Evolutionary conservation across 2,329 filamentous ascomycete species (phyloP).

Genomic region (Aspergillus thermomutatus): DNA sequence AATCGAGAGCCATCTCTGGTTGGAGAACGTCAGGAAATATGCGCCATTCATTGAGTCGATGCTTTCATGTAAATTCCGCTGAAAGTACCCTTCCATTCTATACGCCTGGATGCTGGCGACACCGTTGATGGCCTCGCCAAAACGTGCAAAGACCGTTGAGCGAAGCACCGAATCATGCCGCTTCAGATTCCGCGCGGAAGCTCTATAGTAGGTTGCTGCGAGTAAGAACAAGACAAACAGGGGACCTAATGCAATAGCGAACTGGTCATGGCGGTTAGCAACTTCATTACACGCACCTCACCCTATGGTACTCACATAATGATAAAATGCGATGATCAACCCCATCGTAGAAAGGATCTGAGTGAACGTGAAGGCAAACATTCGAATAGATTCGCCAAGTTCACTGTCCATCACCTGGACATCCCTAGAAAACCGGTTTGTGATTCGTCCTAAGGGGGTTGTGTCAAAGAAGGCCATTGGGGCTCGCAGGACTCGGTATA

Average conservation of each 20-base stretch:
- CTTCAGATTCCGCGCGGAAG: slow-evolving; percentile 91
- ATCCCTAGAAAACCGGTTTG: slow-evolving; percentile 92
- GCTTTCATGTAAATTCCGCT: slow-evolving; percentile 62
- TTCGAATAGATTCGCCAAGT: slow-evolving; percentile 81
- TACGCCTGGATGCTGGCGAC: slow-evolving; percentile 87
- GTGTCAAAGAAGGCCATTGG: slow-evolving; percentile 95
- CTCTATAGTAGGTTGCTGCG: slow-evolving; percentile 80
- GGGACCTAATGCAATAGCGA: slow-evolving; percentile 65
- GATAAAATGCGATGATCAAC: slow-evolving; percentile 91
- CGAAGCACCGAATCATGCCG: slow-evolving; percentile 87
- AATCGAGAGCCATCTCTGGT: slow-evolving; percentile 87
- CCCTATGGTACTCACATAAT: slow-evolving; percentile 55
- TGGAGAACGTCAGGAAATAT: slow-evolving; percentile 92
- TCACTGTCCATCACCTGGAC: slow-evolving; percentile 97
- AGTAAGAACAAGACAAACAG: slow-evolving; percentile 76
- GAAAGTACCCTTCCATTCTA: slow-evolving; percentile 73
- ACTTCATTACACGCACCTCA: background rate
- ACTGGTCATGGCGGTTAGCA: slow-evolving; percentile 38
- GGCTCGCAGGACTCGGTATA: slow-evolving; percentile 67
- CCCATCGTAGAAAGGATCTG: slow-evolving; percentile 82
- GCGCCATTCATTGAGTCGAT: slow-evolving; percentile 92
- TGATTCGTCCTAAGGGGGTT: slow-evolving; percentile 89
- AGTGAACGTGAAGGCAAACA: slow-evolving; percentile 82
- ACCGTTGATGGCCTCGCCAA: slow-evolving; percentile 75
- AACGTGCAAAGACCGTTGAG: slow-evolving; percentile 84